Base-by-base conservation (phyloP, 2,329 filamentous ascomycete genomes). In the Colletotrichum acutatum region DNA sequence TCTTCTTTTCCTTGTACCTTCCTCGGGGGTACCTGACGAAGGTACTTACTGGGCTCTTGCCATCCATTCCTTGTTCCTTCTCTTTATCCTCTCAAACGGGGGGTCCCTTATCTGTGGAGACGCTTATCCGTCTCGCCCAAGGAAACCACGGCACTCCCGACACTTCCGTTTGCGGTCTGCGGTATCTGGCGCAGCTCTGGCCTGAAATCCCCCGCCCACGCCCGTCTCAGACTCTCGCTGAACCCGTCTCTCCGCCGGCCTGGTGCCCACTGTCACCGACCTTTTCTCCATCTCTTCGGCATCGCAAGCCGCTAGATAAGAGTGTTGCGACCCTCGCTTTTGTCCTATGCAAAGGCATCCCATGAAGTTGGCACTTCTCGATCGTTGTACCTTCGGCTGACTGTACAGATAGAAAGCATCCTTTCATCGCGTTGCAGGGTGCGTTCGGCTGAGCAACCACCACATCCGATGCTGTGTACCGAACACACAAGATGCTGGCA, bases 131-230 rank as follows among this genome's bases (percentile, higher is more conserved):
- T 71, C 54, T 59, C 5, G 16, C 12, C 52, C 14, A 34, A 26
- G 26, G 64, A 34, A 46, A 28, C 42, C 46, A 70, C 60, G 70
- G 61, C 61, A 14, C 60, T 65, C 14, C 61, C 71, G 71, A 58
- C 28, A 60, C 34, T 66, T 73, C 71, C 71, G 56, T 65, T 61
- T 70, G 46, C 71, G 24, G 24, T 46, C 59, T 52, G 24, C 30
- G 30, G 11, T 22, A 26, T 32, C 11, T 28, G 30, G n/a, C 26
- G 58, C 59, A 42, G 28, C 30, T 26, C n/a, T 64, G 66, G 59
- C 53, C 70, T 66, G 70, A 64, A 52, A 32, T 64, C 49, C 66
- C 69, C 66, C 26, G 59, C 53, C 32, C 30, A 14, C 42, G 22
- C 24, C 53, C 34, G 57, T 34, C 22, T 32, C 49, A 32, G 9